phyloP scores from a whole-genome alignment of 2,329 filamentous ascomycete species.

The Aspergillus novoparasiticus region DNA sequence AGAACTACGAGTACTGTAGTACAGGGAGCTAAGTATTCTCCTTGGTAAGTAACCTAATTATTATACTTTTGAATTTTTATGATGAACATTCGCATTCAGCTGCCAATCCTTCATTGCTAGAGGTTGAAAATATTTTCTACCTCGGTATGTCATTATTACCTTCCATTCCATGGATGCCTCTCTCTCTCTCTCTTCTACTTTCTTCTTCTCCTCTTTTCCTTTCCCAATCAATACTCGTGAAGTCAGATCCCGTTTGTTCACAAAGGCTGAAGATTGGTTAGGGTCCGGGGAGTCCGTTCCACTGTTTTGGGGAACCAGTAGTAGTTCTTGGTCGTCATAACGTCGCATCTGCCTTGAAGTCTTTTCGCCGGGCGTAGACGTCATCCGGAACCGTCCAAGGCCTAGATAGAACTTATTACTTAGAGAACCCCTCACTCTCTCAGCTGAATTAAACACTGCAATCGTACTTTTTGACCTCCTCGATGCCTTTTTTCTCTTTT shows the following conservation, averaged over 20 bases:
- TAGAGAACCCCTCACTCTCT: conserved; percentile 13
- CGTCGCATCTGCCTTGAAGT: conserved; percentile 20
- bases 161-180: not conserved
- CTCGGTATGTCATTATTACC: not conserved
- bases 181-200: not conserved
- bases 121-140: not conserved
- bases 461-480: not conserved
- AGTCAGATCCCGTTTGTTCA: not conserved
- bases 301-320: conserved; percentile 5
- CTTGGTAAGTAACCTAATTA: not conserved
- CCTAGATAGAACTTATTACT: not conserved
- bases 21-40: not conserved
- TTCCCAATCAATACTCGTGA: not conserved
- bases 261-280: not conserved
- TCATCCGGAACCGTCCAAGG: conserved; percentile 33
- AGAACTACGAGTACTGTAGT: not conserved
- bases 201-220: not conserved
- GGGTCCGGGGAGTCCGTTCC: conserved; percentile 14
- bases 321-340: conserved; percentile 21
- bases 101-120: not conserved
- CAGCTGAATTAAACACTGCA: not conserved
- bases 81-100: not conserved
- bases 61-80: not conserved
- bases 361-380: conserved; percentile 33
- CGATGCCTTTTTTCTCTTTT: not conserved